Evolutionary conservation across 2,329 filamentous ascomycete genomes (phyloP), one percentile per base, ranked within the genome.

Genomic region (Aureobasidium sp.): DNA sequence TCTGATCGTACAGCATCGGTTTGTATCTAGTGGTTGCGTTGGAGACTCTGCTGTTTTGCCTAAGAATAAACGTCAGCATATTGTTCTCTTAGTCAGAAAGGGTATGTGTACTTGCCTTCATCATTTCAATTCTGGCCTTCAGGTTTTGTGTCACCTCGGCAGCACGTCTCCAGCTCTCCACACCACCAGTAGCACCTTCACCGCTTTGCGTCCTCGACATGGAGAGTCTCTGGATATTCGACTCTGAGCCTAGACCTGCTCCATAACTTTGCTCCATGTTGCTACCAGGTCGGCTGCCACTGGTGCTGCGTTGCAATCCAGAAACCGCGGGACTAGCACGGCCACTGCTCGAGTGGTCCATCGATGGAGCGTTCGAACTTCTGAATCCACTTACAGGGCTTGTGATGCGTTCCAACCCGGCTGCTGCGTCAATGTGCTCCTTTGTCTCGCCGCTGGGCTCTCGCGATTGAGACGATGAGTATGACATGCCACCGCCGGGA

Each of bases 131-230:
- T 72, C 94, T 85, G 57, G 93, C 91, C 78, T 97, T 99, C 69
- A 99, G 75, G 73, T 96, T 94, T 74, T 92, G 96, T 59, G 94
- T 99, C 61, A 99, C 94, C 77, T 99, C 94, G 2, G 94, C 94
- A 19, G 94, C 94, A 67, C 94, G 82, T 77, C 92, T 95, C 94
- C 94, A 99, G 72, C 92, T 97, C 77, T 99, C 94, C 19, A 86
- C 85, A 0, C 85, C 85, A 31, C 60, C 33, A 31, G 60, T 54
- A 21, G 46, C 60, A 19, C 53, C 53, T 29, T 33, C 61, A 51
- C 31, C 53, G 31, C 21, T 38, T 29, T 47, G 42, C 13, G 43
- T 23, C 43, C 43, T 58, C 19, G 55, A 47, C 19, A 58, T 29
- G 1, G 55, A 47, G 7, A 33, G 38, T 49, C 42, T 29, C 1